Evolutionary conservation across 2,329 filamentous ascomycete genomes (phyloP), one percentile per base, ranked within the genome.

Genomic region (Clonostachys rosea): DNA sequence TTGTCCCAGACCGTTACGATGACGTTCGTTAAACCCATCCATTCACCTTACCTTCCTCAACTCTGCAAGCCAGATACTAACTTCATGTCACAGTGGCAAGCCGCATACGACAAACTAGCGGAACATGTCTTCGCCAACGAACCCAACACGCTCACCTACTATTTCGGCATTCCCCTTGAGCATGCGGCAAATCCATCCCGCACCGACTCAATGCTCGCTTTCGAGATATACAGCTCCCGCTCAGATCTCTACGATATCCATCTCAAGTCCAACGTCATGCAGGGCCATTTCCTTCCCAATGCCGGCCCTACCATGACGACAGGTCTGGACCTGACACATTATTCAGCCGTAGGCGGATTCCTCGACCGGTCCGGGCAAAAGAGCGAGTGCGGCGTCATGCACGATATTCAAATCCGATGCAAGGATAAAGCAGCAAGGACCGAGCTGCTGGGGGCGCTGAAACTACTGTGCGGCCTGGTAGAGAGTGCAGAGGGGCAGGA

Each of bases 91-190:
- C 43, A 69, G 65, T 70, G 67, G 67, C 65, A 70, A 64, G 54
- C 60, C 10, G 65, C 64, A 9, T 70, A 68, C 51, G 64, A 69
- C 48, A 58, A 61, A 20, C 65, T 69, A 24, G 66, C 60, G 34
- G 50, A 54, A 33, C 62, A 70, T 43, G 66, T 69, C 49, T 59
- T 46, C 49, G 49, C 45, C 44, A 53, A 59, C 7, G 65, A 69
- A 50, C 59, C 57, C 39, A 63, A 61, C 11, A 69, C 65, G 1
- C 56, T 64, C 51, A 62, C 67, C 3, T 71, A 70, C 56, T 71
- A 70, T 58, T 71, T 72, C 51, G 67, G 67, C 44, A 62, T 71
- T 42, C 68, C 67, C 14, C 53, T 59, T 30, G 52, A 57, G 20
- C 51, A 55, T 42, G 53, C 52, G 39, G 42, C 49, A 13, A 42